A percentile compares a stretch with the other conserved stretches of the same genome.
Evolutionary conservation across 202 grass and related monocot genomes (phyloP).

Genomic region (Carex arenaria): DNA sequence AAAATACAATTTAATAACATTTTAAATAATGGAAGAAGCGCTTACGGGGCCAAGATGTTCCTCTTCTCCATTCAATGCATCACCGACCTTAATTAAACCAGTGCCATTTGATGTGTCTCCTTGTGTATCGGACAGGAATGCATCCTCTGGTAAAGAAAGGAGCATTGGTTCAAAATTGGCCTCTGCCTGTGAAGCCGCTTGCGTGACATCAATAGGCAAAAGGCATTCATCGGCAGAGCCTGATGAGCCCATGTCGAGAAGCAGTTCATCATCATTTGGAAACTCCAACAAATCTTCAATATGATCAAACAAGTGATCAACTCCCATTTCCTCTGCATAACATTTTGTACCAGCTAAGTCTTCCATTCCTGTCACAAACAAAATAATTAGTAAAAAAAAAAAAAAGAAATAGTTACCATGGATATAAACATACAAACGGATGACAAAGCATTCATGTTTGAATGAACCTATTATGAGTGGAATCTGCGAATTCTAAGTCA

Average conservation of each 20-base stretch:
- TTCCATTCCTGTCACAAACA: constrained; percentile 12
- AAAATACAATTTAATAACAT: background rate
- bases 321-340: constrained; percentile 43
- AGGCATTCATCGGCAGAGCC: constrained; percentile 24
- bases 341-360: background rate
- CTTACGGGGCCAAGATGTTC: constrained; percentile 57
- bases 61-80: constrained; percentile 30
- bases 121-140: background rate
- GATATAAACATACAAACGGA: background rate
- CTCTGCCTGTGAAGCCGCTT: background rate
- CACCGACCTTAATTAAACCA: constrained; percentile 1
- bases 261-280: constrained; percentile 54
- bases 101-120: constrained; percentile 18
- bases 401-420: background rate
- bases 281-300: constrained; percentile 89
- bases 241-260: constrained; percentile 39
- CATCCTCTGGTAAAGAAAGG: constrained; percentile 16
- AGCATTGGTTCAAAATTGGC: constrained; percentile 1
- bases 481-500: background rate
- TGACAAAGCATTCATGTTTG: background rate
- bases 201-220: background rate
- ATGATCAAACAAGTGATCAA: constrained; percentile 63
- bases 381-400: background rate
- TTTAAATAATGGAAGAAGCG: background rate
- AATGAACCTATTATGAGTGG: background rate